Conservation (phyloP, 176 grass and related monocot genomes). For the Aegilops speltoides region DNA sequence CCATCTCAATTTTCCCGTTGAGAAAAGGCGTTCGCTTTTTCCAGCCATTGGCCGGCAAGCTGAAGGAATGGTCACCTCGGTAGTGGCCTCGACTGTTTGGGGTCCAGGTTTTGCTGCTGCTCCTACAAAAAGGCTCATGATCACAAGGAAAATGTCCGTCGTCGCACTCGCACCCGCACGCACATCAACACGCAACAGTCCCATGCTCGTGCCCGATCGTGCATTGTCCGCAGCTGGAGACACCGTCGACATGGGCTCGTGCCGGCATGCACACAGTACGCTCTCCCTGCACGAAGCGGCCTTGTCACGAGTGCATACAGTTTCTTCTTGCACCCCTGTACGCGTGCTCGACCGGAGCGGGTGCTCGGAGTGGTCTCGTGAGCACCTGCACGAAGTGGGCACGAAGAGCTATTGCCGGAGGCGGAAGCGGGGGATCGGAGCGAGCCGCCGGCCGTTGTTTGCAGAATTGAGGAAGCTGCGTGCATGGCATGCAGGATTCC, state of each 20-base stretch:
- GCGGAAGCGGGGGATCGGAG: neutral
- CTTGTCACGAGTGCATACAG: neutral
- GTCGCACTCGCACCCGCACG: neutral
- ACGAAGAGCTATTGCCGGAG: neutral
- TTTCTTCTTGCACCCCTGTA: neutral
- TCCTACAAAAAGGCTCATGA: neutral
- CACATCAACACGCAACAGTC: neutral
- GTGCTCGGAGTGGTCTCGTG: neutral
- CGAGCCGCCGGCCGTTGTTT: neutral
- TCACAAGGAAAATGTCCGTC: neutral
- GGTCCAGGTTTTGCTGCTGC: neutral
- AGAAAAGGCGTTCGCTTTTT: neutral
- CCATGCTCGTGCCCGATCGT: neutral
- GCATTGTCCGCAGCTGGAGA: neutral
- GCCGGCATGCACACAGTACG: neutral
- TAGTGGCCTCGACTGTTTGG: neutral
- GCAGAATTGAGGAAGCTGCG: slow-evolving; percentile 15
- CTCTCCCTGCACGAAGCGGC: neutral
- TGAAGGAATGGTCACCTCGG: slow-evolving; percentile 28
- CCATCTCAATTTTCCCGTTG: neutral
- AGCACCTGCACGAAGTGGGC: neutral
- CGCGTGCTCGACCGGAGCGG: no score
- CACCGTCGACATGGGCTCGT: neutral
- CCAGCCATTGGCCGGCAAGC: neutral
- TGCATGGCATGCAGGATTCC: neutral